These are phyloP conservation scores for Pseudogymnoascus verrucosus DNA, from an alignment of 2,329 filamentous ascomycete genomes.

Conservation along the genomic window DNA sequence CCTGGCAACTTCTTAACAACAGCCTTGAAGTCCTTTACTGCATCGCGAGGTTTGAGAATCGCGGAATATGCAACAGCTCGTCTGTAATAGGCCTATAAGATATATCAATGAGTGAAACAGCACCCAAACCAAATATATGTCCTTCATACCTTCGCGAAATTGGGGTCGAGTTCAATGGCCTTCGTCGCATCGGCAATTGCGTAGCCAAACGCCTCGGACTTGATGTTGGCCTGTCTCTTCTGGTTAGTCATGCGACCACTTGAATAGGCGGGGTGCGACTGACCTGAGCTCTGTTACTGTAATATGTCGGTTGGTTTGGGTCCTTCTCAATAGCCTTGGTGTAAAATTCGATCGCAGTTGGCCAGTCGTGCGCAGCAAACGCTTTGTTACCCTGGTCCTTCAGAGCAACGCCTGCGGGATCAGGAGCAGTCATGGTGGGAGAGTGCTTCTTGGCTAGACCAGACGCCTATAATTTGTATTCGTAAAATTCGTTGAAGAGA, in stretches of 20 bases:
- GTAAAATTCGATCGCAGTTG: conserved; percentile 72
- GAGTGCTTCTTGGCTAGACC: neutral
- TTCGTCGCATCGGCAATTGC: conserved; percentile 85
- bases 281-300: conserved; percentile 91
- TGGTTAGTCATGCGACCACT: conserved; percentile 41
- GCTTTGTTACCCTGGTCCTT: conserved; percentile 95
- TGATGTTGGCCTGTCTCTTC: conserved; percentile 74
- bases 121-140: neutral
- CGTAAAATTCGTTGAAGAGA: neutral
- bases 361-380: conserved; percentile 83
- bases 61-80: conserved; percentile 86
- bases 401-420: conserved; percentile 56
- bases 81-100: conserved; percentile 76
- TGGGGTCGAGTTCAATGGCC: conserved; percentile 80
- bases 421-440: neutral
- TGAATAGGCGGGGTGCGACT: conserved; percentile 27
- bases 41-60: conserved; percentile 81
- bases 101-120: conserved; percentile 15
- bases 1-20: conserved; percentile 79
- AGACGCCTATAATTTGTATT: neutral
- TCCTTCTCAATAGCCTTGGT: conserved; percentile 79
- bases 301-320: conserved; percentile 79
- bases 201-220: conserved; percentile 90
- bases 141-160: conserved; percentile 70
- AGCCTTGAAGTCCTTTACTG: conserved; percentile 83